Percentiles rank a stretch among this genome's conserved stretches.
Conservation (phyloP, 495 filamentous ascomycete genomes). For the Ascodesmis nigricans region DNA sequence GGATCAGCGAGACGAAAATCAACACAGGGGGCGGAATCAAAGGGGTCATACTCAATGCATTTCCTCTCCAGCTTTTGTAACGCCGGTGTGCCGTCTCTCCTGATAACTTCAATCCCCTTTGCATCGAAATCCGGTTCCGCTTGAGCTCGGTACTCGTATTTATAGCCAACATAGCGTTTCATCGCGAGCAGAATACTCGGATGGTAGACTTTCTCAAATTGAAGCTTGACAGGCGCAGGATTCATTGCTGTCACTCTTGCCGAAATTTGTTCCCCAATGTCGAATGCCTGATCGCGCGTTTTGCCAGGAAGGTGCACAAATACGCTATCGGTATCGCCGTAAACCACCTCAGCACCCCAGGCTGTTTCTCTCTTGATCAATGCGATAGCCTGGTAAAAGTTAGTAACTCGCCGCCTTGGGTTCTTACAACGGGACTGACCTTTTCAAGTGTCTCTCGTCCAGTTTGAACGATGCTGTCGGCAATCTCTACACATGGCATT, state of each 20-base stretch:
- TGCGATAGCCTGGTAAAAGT: slow-evolving; percentile 59
- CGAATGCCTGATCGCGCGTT: slow-evolving; percentile 68
- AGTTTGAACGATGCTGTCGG: slow-evolving; percentile 92
- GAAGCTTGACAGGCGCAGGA: slow-evolving; percentile 79
- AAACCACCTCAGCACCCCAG: slow-evolving; percentile 92
- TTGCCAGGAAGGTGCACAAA: slow-evolving; percentile 80
- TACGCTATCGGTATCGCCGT: slow-evolving; percentile 93
- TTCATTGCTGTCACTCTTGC: slow-evolving; percentile 72
- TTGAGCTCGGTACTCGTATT: slow-evolving; percentile 66
- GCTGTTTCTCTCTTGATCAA: slow-evolving; percentile 67
- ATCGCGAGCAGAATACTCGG: slow-evolving; percentile 87
- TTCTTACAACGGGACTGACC: too few species aligned
- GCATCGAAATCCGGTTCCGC: slow-evolving; percentile 80
- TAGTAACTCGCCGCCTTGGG: too few species aligned
- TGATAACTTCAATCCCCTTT: slow-evolving; percentile 92
- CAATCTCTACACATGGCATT: slow-evolving; percentile 96
- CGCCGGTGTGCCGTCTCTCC: slow-evolving; percentile 81
- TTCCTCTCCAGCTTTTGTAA: slow-evolving; percentile 97
- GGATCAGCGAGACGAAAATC: slow-evolving; percentile 2
- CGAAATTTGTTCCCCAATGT: slow-evolving; percentile 85
- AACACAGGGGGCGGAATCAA: not conserved
- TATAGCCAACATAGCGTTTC: slow-evolving; percentile 96
- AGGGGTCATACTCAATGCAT: slow-evolving; percentile 35
- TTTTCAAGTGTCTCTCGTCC: slow-evolving; percentile 86
- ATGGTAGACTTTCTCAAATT: slow-evolving; percentile 96